Base-by-base conservation (phyloP, 352 stramenopile species). In the Phytophthora meadii region DNA sequence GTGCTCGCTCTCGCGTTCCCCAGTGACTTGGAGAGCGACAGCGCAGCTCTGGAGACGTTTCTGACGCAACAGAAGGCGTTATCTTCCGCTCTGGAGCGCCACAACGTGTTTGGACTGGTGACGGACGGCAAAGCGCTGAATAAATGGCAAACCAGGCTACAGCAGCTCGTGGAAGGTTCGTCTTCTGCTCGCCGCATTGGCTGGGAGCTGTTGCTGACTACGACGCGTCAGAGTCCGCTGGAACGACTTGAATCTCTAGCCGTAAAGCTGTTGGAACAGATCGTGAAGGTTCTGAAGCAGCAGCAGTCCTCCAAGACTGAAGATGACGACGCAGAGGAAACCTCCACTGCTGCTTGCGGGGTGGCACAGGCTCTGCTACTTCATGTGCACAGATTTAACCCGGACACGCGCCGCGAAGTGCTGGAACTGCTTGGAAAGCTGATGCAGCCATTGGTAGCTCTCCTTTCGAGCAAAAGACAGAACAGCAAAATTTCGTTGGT, bases 21-120 rank as follows among this genome's bases (percentile, higher is more conserved):
- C 5, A 79, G 84, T n/a, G 70, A 82, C 17, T 54, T 90, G 30
- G 66, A 73, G 19, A 79, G 57, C n/a, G 75, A 91, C 14, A 55
- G 27, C 6, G 60, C 50, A 8, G 69, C 76, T 40, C 71, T 88
- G 48, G 30, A 55, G 14, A 49, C 65, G 5, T 93, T 93, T 61
- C 34, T 87, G 30, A 61, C 60, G 49, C 84, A 95, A 41, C 46
- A 85, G 34, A 49, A 61, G 58, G 74, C 88, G 70, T 57, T 95
- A 15, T 58, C 61, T 39, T 47, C 61, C 7, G 72, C 89, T 36
- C 47, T 93, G 8, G 36, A 68, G 60, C 70, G 89, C 25, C 85
- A 92, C 61, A 87, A 91, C 52, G 83, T 95, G 36, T 93, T 95
- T 46, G 81, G 71, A 12, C 66, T 89, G 30, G 82, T 93, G 44